Conservation (phyloP, 371 early-diverging fungal genomes). For the Mucor velutinosus region DNA sequence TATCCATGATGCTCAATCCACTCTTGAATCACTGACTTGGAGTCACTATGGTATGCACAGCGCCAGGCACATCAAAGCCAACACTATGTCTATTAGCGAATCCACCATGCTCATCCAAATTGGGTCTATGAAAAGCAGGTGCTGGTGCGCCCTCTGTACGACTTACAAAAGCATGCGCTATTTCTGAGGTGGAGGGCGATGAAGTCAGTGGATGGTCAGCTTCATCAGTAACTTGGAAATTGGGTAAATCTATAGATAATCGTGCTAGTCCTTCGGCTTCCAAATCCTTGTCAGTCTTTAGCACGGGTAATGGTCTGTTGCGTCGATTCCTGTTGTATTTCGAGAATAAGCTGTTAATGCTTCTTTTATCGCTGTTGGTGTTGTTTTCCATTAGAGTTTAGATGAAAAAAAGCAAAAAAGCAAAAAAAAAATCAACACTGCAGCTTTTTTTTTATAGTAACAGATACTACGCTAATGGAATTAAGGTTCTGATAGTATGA, state of each 20-base stretch:
- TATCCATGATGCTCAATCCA: background rate
- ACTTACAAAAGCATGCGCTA: constrained; percentile 1
- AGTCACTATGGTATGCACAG: constrained; percentile 34
- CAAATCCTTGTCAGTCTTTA: constrained; percentile 30
- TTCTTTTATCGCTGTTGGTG: background rate
- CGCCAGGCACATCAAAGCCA: constrained; percentile 39
- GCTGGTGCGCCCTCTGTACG: background rate
- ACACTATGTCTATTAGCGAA: constrained; percentile 20
- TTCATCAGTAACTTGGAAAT: constrained; percentile 17
- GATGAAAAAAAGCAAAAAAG: background rate
- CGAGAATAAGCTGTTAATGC: background rate
- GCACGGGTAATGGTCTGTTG: constrained; percentile 24
- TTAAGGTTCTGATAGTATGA: background rate
- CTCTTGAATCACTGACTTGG: constrained; percentile 19
- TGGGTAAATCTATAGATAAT: constrained; percentile 12
- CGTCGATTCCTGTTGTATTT: constrained; percentile 1
- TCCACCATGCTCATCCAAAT: background rate
- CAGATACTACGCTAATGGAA: background rate
- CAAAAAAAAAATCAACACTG: background rate
- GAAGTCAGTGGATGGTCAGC: constrained; percentile 3
- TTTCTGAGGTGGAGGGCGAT: background rate
- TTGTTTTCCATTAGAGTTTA: background rate
- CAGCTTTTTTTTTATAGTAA: background rate
- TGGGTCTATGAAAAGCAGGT: background rate
- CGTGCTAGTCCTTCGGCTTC: constrained; percentile 26